Base-by-base conservation (phyloP, 139 green algal genomes). In the Chlamydomonas sphaeroides region DNA sequence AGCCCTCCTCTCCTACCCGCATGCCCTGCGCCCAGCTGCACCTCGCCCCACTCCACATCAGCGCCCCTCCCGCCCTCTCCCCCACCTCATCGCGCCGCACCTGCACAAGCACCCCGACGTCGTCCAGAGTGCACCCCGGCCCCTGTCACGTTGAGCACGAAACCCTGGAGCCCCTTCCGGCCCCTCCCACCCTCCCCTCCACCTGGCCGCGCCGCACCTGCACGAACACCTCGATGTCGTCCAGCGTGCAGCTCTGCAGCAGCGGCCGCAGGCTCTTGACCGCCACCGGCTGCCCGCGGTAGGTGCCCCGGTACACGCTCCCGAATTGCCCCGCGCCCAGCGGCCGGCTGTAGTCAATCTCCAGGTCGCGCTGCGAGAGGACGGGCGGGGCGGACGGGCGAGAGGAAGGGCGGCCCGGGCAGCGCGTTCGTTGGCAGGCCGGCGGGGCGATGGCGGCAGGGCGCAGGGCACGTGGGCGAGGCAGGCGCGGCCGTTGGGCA, bases 101-200 rank as follows among this genome's bases (percentile, higher is more conserved):
- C 72, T 79, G 74, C 39, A 80, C 74, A 26, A 80, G 71, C 30
- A 80, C 74, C 74, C 71, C 74, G 7, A 80, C 17, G 39, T 80
- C 74, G 7, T 70, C 59, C 3, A 70, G 45, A 17, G 39, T 71
- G 74, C 38, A 80, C n/a, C 59, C 74, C 38, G 70, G 74, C 30
- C n/a, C n/a, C n/a, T n/a, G n/a, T n/a, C n/a, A n/a, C n/a, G n/a
- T n/a, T n/a, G n/a, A n/a, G n/a, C n/a, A n/a, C n/a, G n/a, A n/a
- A n/a, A n/a, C n/a, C n/a, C n/a, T n/a, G n/a, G n/a, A n/a, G n/a
- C n/a, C 18, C 10, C 45, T 53, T 53, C 45, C 45, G 11, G 10
- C 45, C 45, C 45, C 45, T 21, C 11, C 45, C 45, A 10, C 45
- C 45, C 45, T 63, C 56, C 56, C 21, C 56, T 8, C 5, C 20